Percentiles rank a stretch among this genome's conserved stretches.
phyloP scores from a whole-genome alignment of 2,329 filamentous ascomycete species.

The Cryphonectria parasitica region DNA sequence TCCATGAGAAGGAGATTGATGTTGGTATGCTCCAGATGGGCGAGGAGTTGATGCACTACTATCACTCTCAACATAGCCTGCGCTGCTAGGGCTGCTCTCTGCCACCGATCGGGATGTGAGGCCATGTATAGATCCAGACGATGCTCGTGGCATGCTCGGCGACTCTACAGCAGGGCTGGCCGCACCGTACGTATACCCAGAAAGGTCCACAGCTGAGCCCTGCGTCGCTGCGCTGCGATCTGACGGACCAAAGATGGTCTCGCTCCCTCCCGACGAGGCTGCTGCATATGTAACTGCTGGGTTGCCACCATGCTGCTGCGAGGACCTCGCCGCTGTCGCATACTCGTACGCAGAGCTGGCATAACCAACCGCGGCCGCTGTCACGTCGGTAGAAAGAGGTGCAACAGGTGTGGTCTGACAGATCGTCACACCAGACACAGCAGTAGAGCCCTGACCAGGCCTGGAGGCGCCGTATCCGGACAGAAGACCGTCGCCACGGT shows the following conservation, averaged over 20 bases:
- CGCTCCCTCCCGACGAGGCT: constrained; percentile 25
- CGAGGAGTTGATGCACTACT: constrained; percentile 3
- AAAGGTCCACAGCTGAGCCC: constrained; percentile 34
- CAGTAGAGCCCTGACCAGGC: constrained; percentile 16
- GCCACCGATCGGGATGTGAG: constrained; percentile 24
- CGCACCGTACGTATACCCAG: constrained; percentile 34
- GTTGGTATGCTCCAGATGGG: constrained; percentile 15
- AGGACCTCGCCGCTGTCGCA: constrained; percentile 27
- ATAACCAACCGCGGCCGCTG: constrained; percentile 28
- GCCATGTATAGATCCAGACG: constrained; percentile 19
- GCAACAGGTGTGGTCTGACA: constrained; percentile 33
- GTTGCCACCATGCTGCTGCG: constrained; percentile 29
- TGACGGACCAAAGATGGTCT: constrained; percentile 36
- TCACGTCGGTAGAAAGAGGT: constrained; percentile 35
- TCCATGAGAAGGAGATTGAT: constrained; percentile 19
- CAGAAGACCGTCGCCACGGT: constrained; percentile 36
- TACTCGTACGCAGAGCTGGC: constrained; percentile 25
- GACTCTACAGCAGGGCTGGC: constrained; percentile 29
- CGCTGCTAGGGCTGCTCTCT: constrained; percentile 21
- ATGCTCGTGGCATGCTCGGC: constrained; percentile 25
- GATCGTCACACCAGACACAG: constrained; percentile 19
- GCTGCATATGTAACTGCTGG: constrained; percentile 22
- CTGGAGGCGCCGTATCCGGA: constrained; percentile 31
- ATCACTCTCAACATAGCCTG: constrained; percentile 23
- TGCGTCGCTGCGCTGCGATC: constrained; percentile 35